Base-by-base conservation (phyloP, 2,329 filamentous ascomycete genomes). In the Cordyceps cicadae region DNA sequence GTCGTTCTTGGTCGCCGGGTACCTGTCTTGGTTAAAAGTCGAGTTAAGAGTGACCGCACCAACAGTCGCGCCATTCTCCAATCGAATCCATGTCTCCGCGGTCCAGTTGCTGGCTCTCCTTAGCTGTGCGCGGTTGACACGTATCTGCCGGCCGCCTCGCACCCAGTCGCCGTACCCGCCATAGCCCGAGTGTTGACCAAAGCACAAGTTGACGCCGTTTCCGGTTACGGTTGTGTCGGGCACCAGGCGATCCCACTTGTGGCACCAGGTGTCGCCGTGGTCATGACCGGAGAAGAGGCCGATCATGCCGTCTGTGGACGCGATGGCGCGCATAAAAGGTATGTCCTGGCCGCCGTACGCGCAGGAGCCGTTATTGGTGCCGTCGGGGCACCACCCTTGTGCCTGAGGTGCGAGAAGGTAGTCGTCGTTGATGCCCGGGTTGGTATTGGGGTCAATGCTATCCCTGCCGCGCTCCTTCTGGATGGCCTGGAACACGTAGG, bases 101-200 rank as follows among this genome's bases (percentile, higher is more conserved):
- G 77, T 76, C 21, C 24, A 43, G 37, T 72, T 65, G 14, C 32
- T 49, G 7, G 17, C 6, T 4, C 71, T 64, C 6, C 66, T 66
- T 17, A 83, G 66, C 24, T 70, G 70, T 1, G 73, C 68, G 46
- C 81, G 73, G 2, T 76, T 72, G 1, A 87, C 64, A 2, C 76
- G 65, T 14, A 88, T 72, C 65, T 87, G 81, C 1, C 85, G 75
- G 5, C 79, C 78, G 1, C 87, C 87, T 0, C 87, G 80, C 11
- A 80, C 79, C 82, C 82, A 88, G 51, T 77, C 76, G 0, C 86
- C 84, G 65, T 90, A 90, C 0, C 87, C 87, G 0, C 87, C 87
- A 60, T 89, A 89, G 0, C 87, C 87, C 0, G 84, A 81, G 65
- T 87, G 86, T 64, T 87, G 82, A 5, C 85, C 84, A 66, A 87